Base-by-base conservation (phyloP, 2,329 filamentous ascomycete species). In the Fusarium heterosporum region DNA sequence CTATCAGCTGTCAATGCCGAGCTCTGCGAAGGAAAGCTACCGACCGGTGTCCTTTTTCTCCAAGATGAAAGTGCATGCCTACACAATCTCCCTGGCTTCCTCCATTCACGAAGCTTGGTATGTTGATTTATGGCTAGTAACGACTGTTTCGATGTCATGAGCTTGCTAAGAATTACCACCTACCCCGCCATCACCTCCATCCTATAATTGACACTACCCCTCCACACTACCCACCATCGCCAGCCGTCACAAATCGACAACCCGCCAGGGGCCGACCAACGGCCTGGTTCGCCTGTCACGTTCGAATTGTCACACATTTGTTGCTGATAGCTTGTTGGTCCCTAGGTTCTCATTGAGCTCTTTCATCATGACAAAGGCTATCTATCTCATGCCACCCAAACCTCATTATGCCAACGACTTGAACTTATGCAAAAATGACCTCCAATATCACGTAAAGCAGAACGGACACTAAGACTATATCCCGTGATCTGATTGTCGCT, bases 101-200 rank as follows among this genome's bases (percentile, higher is more conserved):
- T 34, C 14, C 19, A 34, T 34, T 25, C 42, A 7, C 8, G 22
- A 22, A 22, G 9, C n/a, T 29, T 52, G 14, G 10, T 29, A 9
- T 13, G 38, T 61, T 12, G 19, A 28, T n/a, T 55, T 36, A 54
- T 54, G 41, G n/a, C 41, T 25, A 26, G 17, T 6, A 53, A 26
- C 38, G 28, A 32, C 22, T 6, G 19, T 26, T 30, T 45, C 22
- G 56, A 30, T 58, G 36, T 58, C 60, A 63, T 64, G 51, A 62
- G 57, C 43, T 57, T 38, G 22, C 13, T 19, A 29, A 30, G 29
- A 36, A 36, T 36, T 36, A 14, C 28, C 29, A 57, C 32, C 25
- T 64, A 55, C 58, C 61, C 61, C 49, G 36, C 43, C 38, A 39
- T 55, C 42, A 29, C 45, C 64, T 68, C 49, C 64, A 64, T 65